Evolutionary conservation across 768 basidiomycete genomes (phyloP), one percentile per base, ranked within the genome.

Genomic region (Mycena chlorophos): DNA sequence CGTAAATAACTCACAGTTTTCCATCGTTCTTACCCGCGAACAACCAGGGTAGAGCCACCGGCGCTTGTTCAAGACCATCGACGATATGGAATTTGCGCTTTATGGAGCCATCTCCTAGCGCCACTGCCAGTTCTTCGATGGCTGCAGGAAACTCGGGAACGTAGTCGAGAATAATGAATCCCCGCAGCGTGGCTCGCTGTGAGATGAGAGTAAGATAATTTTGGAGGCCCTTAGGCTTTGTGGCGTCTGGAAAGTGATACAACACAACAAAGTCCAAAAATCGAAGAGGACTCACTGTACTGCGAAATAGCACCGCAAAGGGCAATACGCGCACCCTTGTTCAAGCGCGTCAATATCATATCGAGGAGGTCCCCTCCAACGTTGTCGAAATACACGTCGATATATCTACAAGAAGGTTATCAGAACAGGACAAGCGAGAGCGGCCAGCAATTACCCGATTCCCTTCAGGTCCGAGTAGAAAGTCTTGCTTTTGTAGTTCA

Each of bases 351-450:
- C 55, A 97, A 71, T 42, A 83, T 80, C 63, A 94, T 76, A 67
- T 96, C 88, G 52, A 98, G 75, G 34, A 93, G 89, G 27, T 91
- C 88, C 3, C 89, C 88, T 23, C 84, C 86, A 49, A 91, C 89
- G 56, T 91, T 91, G 68, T 93, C 91, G 63, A 94, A 94, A 69
- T 77, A 92, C 1, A 89, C 88, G 61, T 95, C 90, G n/a, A 93
- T 61, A 62, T 85, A 89, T 2, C 25, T 34, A 8, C 31, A 34
- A 8, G 31, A 34, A 17, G 10, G 17, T 34, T 34, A 34, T 8
- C 8, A 34, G 31, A 34, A 34, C n/a, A n/a, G n/a, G n/a, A 34
- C 31, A 34, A 34, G 31, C 10, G 10, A 8, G 31, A 17, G 31
- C 31, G 17, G 31, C 17, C 17, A 17, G 31, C 10, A 34, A 8